Evolutionary conservation across 2,329 filamentous ascomycete species (phyloP).

Genomic region (Gnomoniopsis smithogilvyi): DNA sequence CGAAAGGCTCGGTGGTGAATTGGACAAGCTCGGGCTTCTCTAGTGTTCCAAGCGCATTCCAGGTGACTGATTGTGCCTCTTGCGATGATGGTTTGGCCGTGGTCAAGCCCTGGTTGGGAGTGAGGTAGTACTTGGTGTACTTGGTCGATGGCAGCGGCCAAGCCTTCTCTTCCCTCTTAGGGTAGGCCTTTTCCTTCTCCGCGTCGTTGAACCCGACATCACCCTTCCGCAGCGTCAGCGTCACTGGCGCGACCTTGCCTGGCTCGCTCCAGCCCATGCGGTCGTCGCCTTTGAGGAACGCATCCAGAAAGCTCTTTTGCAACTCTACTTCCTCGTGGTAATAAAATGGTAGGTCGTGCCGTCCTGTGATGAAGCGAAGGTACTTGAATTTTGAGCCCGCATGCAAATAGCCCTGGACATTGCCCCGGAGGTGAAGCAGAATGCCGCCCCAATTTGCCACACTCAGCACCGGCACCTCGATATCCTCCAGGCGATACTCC

Average conservation of each 20-base stretch:
- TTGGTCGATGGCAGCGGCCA: conserved; percentile 67
- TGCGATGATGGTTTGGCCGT: conserved; percentile 25
- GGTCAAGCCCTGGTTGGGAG: conserved; percentile 40
- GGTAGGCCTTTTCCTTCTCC: conserved; percentile 53
- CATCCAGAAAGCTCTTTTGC: conserved; percentile 65
- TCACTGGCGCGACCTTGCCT: conserved; percentile 59
- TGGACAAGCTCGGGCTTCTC: conserved; percentile 51
- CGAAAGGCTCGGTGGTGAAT: conserved; percentile 57
- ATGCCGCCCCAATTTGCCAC: conserved; percentile 74
- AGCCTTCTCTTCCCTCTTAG: conserved; percentile 53
- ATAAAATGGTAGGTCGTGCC: conserved; percentile 72
- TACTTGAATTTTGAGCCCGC: conserved; percentile 67
- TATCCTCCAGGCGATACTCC: conserved; percentile 62
- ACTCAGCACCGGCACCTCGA: conserved; percentile 63
- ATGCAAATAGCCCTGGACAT: conserved; percentile 61
- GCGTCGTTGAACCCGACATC: conserved; percentile 66
- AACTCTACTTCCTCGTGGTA: conserved; percentile 66
- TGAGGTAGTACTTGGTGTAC: conserved; percentile 61
- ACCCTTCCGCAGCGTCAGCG: conserved; percentile 60
- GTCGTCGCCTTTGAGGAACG: conserved; percentile 68
- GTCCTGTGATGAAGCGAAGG: conserved; percentile 65
- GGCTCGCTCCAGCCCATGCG: conserved; percentile 54
- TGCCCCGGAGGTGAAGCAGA: conserved; percentile 64
- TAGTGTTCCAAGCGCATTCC: conserved; percentile 57
- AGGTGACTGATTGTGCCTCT: conserved; percentile 43